Conservation (phyloP, 163 green algal species). For the Chlamydomonas reinhardtii region DNA sequence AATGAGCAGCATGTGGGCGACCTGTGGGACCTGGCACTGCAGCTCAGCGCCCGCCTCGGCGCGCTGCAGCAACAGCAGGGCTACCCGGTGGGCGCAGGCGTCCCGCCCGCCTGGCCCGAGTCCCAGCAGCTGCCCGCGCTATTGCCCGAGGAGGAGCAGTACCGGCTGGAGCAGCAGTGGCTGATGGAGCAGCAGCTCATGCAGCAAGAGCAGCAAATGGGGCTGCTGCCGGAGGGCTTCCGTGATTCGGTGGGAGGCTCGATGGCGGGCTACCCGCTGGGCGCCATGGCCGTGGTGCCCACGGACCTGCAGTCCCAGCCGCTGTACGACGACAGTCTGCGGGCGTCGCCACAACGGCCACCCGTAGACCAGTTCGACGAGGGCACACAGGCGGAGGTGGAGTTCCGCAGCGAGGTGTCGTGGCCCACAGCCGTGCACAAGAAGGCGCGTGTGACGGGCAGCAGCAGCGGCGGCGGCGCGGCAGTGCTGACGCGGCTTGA, state of each 20-base stretch:
- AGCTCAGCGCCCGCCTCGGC: conserved; percentile 34
- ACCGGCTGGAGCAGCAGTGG: neutral
- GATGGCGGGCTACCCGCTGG: neutral
- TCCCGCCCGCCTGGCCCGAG: conserved; percentile 20
- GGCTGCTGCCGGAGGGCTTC: neutral
- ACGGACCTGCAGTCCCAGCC: conserved; percentile 10
- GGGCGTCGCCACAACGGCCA: neutral
- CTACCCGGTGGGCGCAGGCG: neutral
- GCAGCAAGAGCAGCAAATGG: neutral
- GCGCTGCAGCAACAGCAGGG: conserved; percentile 34
- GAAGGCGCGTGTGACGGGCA: neutral
- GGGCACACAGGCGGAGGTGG: conserved; percentile 11
- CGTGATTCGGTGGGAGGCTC: neutral
- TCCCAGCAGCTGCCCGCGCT: too few relatives aligned
- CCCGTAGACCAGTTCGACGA: conserved; percentile 39
- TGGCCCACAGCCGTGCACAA: conserved; percentile 3
- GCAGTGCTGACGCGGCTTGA: neutral
- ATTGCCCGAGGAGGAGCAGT: neutral
- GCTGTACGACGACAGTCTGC: neutral
- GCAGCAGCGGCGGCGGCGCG: neutral
- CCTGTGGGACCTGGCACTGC: conserved; percentile 31
- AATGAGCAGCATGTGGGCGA: conserved; percentile 30
- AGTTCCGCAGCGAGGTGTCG: conserved; percentile 17
- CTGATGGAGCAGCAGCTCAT: neutral
- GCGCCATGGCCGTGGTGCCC: conserved; percentile 1